phyloP scores from a whole-genome alignment of 805 yeast species.

The Nakazawaea populi region DNA sequence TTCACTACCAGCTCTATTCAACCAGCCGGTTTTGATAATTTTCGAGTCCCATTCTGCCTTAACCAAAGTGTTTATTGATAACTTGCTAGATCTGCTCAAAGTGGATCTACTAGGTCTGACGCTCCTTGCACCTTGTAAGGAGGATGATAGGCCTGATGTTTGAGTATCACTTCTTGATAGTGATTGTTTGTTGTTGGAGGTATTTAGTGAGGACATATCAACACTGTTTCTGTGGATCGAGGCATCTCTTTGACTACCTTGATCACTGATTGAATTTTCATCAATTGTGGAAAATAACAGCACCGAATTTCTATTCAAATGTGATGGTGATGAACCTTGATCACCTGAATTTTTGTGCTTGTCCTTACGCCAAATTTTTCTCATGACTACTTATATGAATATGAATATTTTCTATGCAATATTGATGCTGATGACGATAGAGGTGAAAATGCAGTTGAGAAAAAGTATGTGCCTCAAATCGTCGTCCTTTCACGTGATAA shows the following conservation, averaged over 20 bases:
- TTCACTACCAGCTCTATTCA: conserved; percentile 39
- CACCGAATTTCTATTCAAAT: conserved; percentile 9
- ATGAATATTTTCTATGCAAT: neutral
- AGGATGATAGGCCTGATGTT: conserved; percentile 1
- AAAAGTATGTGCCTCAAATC: too few species aligned
- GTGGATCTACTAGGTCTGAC: conserved; percentile 2
- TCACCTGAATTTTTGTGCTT: conserved; percentile 7
- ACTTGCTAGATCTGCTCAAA: neutral
- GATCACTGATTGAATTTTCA: neutral
- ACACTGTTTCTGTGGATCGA: neutral
- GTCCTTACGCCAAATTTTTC: conserved; percentile 28
- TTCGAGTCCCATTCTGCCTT: conserved; percentile 27
- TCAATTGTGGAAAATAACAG: conserved; percentile 5
- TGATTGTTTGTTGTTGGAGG: neutral
- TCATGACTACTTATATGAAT: conserved; percentile 12
- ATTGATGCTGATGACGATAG: neutral
- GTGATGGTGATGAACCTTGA: conserved; percentile 9
- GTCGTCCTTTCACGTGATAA: too few species aligned
- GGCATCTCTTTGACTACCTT: neutral
- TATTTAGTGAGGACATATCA: neutral
- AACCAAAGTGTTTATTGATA: conserved; percentile 14
- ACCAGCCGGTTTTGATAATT: conserved; percentile 51
- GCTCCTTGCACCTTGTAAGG: conserved; percentile 11
- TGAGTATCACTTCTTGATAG: neutral
- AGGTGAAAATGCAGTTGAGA: too few species aligned